Conservation (phyloP, 495 filamentous ascomycete species). For the Podospora bellae-mahoneyi region DNA sequence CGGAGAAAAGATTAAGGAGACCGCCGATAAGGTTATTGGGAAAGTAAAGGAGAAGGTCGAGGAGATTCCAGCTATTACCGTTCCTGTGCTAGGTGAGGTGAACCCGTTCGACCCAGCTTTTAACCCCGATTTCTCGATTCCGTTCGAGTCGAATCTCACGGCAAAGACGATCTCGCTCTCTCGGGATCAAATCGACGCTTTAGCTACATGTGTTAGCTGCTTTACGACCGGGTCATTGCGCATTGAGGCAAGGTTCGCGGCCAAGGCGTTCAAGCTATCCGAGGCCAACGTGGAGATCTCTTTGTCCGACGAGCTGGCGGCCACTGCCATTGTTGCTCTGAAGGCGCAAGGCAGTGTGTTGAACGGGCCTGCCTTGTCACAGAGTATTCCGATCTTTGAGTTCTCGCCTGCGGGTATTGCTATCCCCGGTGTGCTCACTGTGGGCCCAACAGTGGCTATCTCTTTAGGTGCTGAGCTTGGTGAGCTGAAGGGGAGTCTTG, state of each 20-base stretch:
- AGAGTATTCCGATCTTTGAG: conserved; percentile 19
- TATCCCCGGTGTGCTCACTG: conserved; percentile 23
- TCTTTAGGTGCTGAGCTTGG: conserved; percentile 16
- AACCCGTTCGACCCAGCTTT: neutral
- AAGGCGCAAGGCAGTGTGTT: conserved; percentile 14
- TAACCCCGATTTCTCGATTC: conserved; percentile 18
- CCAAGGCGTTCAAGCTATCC: conserved; percentile 5
- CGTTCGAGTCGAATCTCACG: conserved; percentile 15
- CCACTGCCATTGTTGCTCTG: conserved; percentile 18
- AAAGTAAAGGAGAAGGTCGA: conserved; percentile 13
- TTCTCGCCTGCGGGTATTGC: conserved; percentile 16
- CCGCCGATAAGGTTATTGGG: conserved; percentile 9
- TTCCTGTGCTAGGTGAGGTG: neutral
- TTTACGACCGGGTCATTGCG: conserved; percentile 18
- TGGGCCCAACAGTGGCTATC: conserved; percentile 20
- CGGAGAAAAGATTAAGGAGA: neutral
- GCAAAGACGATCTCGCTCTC: conserved; percentile 14
- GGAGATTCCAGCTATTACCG: neutral
- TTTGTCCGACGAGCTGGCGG: conserved; percentile 10
- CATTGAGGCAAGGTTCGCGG: conserved; percentile 15
- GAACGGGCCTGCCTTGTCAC: conserved; percentile 9
- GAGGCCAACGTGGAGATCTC: conserved; percentile 20
- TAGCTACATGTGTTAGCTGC: conserved; percentile 14
- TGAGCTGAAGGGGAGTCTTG: conserved; percentile 14
- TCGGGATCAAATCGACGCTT: conserved; percentile 8